Evolutionary conservation across 495 filamentous ascomycete genomes (phyloP), one percentile per base, ranked within the genome.

Genomic region (Daldinia grandis): DNA sequence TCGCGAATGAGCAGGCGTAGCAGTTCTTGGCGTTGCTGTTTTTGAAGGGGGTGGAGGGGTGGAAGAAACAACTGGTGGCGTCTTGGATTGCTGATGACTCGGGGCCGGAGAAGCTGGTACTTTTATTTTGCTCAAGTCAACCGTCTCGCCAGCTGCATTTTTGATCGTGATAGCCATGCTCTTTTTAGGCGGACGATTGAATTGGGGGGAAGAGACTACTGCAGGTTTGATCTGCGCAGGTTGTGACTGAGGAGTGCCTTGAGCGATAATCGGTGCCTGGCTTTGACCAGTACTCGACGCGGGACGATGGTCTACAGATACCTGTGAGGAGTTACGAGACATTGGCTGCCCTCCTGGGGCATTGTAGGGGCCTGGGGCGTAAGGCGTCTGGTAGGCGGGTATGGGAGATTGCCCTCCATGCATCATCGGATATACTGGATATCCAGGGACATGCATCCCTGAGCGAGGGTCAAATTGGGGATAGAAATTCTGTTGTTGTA

Each of bases 271-370:
- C 24, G 85, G 83, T 9, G 79, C 80, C 66, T 82, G 82, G 55
- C 37, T 72, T 71, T 92, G 92, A 40, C 91, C 87, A 51, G 94
- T 86, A 79, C 92, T 94, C 24, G 94, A 95, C 15, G 86, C 83
- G 9, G 94, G 93, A 59, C 93, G 88, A 70, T 95, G 90, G 62
- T 84, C 84, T 27, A 80, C 76, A 24, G 90, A 94, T 38, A 94
- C 82, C 76, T 95, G 91, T 6, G 94, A 97, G 3, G 92, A 87
- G 54, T 88, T 91, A 73, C 94, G 91, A 7, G 93, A 95, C 88
- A 97, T 92, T 9, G 89, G 82, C 21, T 88, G 86, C 15, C 88
- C 81, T 76, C 87, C 84, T 50, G 82, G 81, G 72, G 83, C 76
- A 65, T 81, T 82, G 70, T 89, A 89, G 27, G 82, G 81, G 69